Conservation (phyloP, 2,329 filamentous ascomycete species). For the Chaetothyriales sp. region DNA sequence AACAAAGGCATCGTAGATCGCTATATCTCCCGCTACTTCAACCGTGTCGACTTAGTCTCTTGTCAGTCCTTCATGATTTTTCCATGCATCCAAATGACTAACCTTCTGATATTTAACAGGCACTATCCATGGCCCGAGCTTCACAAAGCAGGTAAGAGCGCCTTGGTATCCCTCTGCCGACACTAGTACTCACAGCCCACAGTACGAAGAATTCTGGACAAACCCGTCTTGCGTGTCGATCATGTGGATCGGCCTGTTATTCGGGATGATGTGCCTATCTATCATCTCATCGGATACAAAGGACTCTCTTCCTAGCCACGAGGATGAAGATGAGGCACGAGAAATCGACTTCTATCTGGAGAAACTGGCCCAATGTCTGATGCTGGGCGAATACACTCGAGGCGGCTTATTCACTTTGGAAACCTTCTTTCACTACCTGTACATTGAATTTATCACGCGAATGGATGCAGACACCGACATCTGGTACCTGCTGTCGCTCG, state of each 20-base stretch:
- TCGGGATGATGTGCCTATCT: constrained; percentile 26
- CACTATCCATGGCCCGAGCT: no score
- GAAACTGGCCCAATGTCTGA: neutral
- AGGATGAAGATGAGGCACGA: no score
- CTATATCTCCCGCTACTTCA: no score
- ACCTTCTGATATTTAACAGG: constrained; percentile 16
- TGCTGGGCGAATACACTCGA: neutral
- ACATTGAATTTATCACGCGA: constrained; percentile 35
- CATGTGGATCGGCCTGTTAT: constrained; percentile 34
- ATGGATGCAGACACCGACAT: constrained; percentile 41
- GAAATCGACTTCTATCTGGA: no score
- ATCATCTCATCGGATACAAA: no score
- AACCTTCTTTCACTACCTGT: neutral
- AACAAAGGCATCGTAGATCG: no score
- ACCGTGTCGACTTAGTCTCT: no score
- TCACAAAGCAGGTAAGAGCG: no score
- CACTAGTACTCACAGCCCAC: neutral
- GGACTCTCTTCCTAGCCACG: no score
- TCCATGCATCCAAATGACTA: constrained; percentile 11
- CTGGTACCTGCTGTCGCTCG: constrained; percentile 41
- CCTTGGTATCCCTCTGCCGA: no score
- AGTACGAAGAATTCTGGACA: constrained; percentile 34
- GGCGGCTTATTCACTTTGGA: neutral
- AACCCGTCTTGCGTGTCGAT: constrained; percentile 25
- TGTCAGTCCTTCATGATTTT: constrained; percentile 1